phyloP scores from a whole-genome alignment of 2,329 filamentous ascomycete species.

The Colletotrichum liaoningense region DNA sequence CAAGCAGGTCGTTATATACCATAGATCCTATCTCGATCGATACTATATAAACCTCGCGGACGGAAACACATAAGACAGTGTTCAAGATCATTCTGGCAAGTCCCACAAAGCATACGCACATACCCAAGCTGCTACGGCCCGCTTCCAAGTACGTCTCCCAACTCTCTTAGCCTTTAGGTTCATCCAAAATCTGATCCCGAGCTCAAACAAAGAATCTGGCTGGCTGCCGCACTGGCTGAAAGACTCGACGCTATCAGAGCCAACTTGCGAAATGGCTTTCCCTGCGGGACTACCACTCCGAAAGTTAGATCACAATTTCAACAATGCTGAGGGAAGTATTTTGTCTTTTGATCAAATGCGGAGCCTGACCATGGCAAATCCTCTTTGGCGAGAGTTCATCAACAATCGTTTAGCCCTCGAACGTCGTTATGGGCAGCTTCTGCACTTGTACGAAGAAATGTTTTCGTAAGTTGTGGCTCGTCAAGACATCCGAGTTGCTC shows the following conservation, averaged over 20 bases:
- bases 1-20: background rate
- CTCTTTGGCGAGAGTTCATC: conserved; percentile 40
- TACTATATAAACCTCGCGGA: background rate
- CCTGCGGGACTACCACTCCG: conserved; percentile 9
- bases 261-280: background rate
- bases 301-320: conserved; percentile 40
- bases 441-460: conserved; percentile 37
- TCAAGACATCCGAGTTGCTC: background rate
- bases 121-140: background rate
- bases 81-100: background rate
- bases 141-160: background rate
- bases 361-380: conserved; percentile 33
- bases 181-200: background rate
- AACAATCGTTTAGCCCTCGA: conserved; percentile 38
- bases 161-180: background rate
- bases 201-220: background rate
- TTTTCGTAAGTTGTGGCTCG: conserved; percentile 27
- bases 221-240: background rate
- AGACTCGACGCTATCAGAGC: background rate
- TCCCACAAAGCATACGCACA: background rate
- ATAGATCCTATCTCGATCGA: background rate
- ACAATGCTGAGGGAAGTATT: conserved; percentile 40
- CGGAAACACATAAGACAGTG: background rate
- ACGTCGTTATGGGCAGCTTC: conserved; percentile 37
- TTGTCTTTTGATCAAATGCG: conserved; percentile 39